These are phyloP conservation scores for Schizonepeta tenuifolia DNA, from an alignment of 257 asterid genomes.

Conservation along the genomic window DNA sequence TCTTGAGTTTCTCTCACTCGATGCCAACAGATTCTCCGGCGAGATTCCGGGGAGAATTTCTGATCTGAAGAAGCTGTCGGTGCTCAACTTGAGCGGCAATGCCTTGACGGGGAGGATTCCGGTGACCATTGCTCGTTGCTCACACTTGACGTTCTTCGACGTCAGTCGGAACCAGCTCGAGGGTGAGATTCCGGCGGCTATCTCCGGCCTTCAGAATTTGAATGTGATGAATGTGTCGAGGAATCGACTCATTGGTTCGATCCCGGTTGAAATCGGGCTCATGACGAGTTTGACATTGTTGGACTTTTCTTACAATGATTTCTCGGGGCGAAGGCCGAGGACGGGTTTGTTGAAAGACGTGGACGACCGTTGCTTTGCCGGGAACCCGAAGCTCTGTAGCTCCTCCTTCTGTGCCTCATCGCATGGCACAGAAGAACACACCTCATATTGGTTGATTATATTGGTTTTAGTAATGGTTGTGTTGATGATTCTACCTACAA, in stretches of 20 bases:
- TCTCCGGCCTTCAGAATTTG: conserved; percentile 50
- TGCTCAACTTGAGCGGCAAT: conserved; percentile 54
- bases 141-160: conserved; percentile 46
- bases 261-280: conserved; percentile 64
- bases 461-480: conserved; percentile 26
- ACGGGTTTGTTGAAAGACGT: conserved; percentile 53
- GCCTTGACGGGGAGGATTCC: conserved; percentile 60
- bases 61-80: conserved; percentile 41
- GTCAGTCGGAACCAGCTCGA: conserved; percentile 48
- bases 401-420: background rate
- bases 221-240: conserved; percentile 70
- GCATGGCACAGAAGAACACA: background rate
- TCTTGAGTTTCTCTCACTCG: conserved; percentile 51
- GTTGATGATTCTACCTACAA: conserved; percentile 29
- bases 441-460: background rate
- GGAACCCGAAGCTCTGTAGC: conserved; percentile 60
- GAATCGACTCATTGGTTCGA: conserved; percentile 55
- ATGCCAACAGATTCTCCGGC: conserved; percentile 52
- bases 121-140: conserved; percentile 30
- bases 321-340: conserved; percentile 57
- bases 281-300: conserved; percentile 57
- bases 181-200: conserved; percentile 52
- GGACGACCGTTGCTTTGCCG: conserved; percentile 47
- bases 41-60: conserved; percentile 59
- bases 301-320: conserved; percentile 63